Evolutionary conservation across 176 grass and related monocot species (phyloP).

Genomic region (Pontederia crassipes): DNA sequence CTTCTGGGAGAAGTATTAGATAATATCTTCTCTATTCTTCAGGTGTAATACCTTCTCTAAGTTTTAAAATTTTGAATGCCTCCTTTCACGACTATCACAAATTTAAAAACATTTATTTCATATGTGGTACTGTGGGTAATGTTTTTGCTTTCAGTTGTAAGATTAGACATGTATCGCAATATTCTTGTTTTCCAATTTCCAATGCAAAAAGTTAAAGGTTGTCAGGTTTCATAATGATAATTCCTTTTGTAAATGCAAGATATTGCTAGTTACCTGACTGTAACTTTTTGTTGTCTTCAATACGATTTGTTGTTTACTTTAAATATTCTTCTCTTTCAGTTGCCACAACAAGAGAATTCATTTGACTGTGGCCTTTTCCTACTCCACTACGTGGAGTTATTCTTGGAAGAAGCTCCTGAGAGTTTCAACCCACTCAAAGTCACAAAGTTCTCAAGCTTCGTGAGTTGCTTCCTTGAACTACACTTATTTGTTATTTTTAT

Average conservation of each 20-base stretch:
- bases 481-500: background rate
- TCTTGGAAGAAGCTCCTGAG: conserved; percentile 68
- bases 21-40: too few species aligned
- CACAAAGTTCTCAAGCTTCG: conserved; percentile 51
- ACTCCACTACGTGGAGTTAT: conserved; percentile 82
- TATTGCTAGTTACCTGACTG: background rate
- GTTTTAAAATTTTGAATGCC: too few species aligned
- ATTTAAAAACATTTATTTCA: too few species aligned
- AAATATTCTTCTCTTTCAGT: conserved; percentile 26
- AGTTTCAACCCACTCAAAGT: conserved; percentile 67
- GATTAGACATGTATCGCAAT: too few species aligned
- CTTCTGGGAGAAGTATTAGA: too few species aligned
- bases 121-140: too few species aligned
- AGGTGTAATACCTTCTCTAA: too few species aligned
- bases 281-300: background rate
- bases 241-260: background rate
- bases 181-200: too few species aligned
- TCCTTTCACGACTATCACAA: too few species aligned
- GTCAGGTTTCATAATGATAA: background rate
- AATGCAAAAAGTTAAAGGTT: too few species aligned
- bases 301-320: conserved; percentile 9
- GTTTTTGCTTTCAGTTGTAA: too few species aligned
- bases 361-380: conserved; percentile 94
- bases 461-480: conserved; percentile 41
- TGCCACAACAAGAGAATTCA: conserved; percentile 97